Base-by-base conservation (phyloP, 2,329 filamentous ascomycete genomes). In the Dothistroma pini region DNA sequence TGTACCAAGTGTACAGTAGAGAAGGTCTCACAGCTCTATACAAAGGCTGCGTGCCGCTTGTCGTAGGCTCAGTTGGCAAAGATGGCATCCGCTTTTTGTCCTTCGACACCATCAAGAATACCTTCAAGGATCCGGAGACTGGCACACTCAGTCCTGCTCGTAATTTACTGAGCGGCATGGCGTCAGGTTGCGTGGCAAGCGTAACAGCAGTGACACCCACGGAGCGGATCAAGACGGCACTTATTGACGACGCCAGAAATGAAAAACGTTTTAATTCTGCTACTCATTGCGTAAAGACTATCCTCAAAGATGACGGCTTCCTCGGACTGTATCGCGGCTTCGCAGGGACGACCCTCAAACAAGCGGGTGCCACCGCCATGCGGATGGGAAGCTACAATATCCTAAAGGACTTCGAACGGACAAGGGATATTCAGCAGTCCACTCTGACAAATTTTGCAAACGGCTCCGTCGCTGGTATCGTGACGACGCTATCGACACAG, bases 121-220 rank as follows among this genome's bases (percentile, higher is more conserved):
- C 76, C 0, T 83, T 84, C 68, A 81, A 84, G 60, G 79, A 84
- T 55, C 75, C 75, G 2, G 80, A 84, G 7, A 83, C 82, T 0
- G 85, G 85, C 0, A 81, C 78, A 1, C 72, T 89, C 8, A 83
- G 83, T 0, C 81, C 85, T 0, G 68, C 77, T 0, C 75, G 82
- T 2, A 86, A 84, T 44, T 79, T 89, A n/a, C 69, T 84, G 0
- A 86, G 86, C 5, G 87, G 87, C 9, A 88, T 89, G 84, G 75
- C 79, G 1, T 83, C 85, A 0, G 87, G 87, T 0, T 80, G 85
- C 0, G 80, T 86, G 0, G 86, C 86, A 19, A 85, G 81, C 58
- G 77, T 86, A 0, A 80, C 83, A n/a, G 86, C 85, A 1, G 86
- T 89, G 0, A 89, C 86, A 1, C 87, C 87, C 0, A 87, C 85